These are phyloP conservation scores for Wickerhamiella pararugosa DNA, from an alignment of 1,139 yeast species.

Conservation along the genomic window DNA sequence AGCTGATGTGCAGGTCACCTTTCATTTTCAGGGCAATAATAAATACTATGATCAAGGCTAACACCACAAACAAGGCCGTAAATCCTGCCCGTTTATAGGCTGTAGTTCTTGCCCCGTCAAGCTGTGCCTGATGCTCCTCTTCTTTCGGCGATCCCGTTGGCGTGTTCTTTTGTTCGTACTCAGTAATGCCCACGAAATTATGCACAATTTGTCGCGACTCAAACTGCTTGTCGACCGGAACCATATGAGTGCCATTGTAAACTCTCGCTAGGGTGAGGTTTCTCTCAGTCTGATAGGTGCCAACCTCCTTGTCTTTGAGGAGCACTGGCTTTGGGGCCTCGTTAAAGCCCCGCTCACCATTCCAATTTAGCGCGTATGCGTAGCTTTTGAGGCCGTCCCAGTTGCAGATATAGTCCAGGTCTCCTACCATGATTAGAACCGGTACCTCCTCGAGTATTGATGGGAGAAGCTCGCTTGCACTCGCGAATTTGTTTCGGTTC, in stretches of 20 bases:
- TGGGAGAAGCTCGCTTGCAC: slow-evolving; percentile 55
- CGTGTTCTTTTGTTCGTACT: not conserved
- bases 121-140: slow-evolving; percentile 15
- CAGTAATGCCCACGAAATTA: slow-evolving; percentile 18
- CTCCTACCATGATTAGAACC: slow-evolving; percentile 71
- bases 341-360: slow-evolving; percentile 47
- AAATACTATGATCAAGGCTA: slow-evolving; percentile 19
- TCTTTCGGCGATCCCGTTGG: not conserved
- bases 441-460: slow-evolving; percentile 44
- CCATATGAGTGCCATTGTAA: slow-evolving; percentile 82
- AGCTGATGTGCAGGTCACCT: slow-evolving; percentile 12
- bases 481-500: slow-evolving; percentile 37
- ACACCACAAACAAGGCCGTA: slow-evolving; percentile 24
- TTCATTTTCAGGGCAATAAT: slow-evolving; percentile 19
- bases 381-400: slow-evolving; percentile 57
- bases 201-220: slow-evolving; percentile 24
- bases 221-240: slow-evolving; percentile 64
- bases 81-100: slow-evolving; percentile 29
- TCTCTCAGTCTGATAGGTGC: slow-evolving; percentile 32
- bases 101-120: slow-evolving; percentile 23
- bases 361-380: slow-evolving; percentile 52
- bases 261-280: slow-evolving; percentile 68
- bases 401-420: slow-evolving; percentile 80
- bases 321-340: not conserved
- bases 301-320: slow-evolving; percentile 14